These are phyloP conservation scores for Odontarrhena argentea DNA, from an alignment of 345 rosid species.

Conservation along the genomic window DNA sequence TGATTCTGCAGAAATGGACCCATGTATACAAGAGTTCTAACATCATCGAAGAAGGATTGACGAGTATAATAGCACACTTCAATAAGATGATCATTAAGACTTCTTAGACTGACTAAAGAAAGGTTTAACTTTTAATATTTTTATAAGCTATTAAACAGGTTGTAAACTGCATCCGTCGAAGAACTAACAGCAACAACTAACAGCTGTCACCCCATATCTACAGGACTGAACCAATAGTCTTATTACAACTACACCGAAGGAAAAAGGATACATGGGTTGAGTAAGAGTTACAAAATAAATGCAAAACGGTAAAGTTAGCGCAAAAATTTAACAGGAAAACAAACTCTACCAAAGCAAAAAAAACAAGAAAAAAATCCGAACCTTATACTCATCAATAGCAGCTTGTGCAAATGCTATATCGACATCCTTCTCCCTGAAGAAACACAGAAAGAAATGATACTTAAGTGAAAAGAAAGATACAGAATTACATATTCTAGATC, in stretches of 20 bases:
- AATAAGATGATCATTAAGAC: neutral
- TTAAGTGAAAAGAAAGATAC: constrained; percentile 3
- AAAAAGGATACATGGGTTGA: neutral
- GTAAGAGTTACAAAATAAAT: constrained; percentile 15
- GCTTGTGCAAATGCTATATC: constrained; percentile 92
- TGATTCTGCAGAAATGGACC: constrained; percentile 15
- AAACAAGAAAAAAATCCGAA: constrained; percentile 29
- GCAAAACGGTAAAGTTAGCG: constrained; percentile 7
- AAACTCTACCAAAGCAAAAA: constrained; percentile 47
- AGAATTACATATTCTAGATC: constrained; percentile 9
- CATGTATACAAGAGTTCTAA: neutral
- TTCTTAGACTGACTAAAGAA: constrained; percentile 11
- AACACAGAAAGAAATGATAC: constrained; percentile 25
- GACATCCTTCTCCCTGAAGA: constrained; percentile 85
- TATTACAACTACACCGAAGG: constrained; percentile 9
- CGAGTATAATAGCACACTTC: constrained; percentile 20
- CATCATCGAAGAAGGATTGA: constrained; percentile 10
- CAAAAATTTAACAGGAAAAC: neutral
- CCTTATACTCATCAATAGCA: constrained; percentile 96
- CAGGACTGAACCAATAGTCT: constrained; percentile 12
- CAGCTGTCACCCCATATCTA: constrained; percentile 16
- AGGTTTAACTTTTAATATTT: constrained; percentile 1
- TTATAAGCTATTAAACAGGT: constrained; percentile 24
- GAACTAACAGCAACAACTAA: constrained; percentile 20
- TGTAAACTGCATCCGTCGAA: constrained; percentile 12